Percentiles rank a stretch among this genome's conserved stretches.
Conservation (phyloP, 2,329 filamentous ascomycete genomes). For the Cylindrodendrum hubeiense region DNA sequence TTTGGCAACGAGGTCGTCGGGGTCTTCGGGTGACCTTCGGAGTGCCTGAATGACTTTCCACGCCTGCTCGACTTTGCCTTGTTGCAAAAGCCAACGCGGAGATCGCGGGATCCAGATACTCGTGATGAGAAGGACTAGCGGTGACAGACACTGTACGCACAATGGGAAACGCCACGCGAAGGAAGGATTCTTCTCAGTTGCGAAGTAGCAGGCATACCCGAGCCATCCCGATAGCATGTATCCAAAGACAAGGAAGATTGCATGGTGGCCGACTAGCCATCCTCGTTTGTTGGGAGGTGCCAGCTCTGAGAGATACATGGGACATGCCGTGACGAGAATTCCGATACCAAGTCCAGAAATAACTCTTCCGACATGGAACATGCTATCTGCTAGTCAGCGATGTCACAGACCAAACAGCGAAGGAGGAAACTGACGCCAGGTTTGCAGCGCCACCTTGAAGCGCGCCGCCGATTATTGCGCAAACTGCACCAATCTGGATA, state of each 20-base stretch:
- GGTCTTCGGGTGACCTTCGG: constrained; percentile 41
- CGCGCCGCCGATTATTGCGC: constrained; percentile 59
- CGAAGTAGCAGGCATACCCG: constrained; percentile 52
- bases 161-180: constrained; percentile 59
- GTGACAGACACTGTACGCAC: constrained; percentile 55
- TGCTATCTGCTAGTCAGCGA: constrained; percentile 23
- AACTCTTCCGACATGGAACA: constrained; percentile 58
- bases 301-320: constrained; percentile 51
- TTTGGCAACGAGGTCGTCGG: constrained; percentile 55
- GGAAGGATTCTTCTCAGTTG: constrained; percentile 47
- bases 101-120: constrained; percentile 54
- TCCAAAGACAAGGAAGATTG: constrained; percentile 59
- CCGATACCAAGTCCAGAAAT: constrained; percentile 59
- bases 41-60: constrained; percentile 56
- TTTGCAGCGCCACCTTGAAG: constrained; percentile 60
- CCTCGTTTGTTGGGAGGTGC: constrained; percentile 58
- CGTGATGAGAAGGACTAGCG: constrained; percentile 51
- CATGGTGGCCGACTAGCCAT: constrained; percentile 62
- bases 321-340: constrained; percentile 50
- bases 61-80: constrained; percentile 59
- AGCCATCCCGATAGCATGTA: constrained; percentile 57
- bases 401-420: too few species aligned
- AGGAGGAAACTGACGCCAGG: constrained; percentile 48
- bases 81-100: constrained; percentile 62
- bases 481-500: constrained; percentile 59